Conservation (phyloP, 768 basidiomycete genomes). For the Termitomyces sp. region DNA sequence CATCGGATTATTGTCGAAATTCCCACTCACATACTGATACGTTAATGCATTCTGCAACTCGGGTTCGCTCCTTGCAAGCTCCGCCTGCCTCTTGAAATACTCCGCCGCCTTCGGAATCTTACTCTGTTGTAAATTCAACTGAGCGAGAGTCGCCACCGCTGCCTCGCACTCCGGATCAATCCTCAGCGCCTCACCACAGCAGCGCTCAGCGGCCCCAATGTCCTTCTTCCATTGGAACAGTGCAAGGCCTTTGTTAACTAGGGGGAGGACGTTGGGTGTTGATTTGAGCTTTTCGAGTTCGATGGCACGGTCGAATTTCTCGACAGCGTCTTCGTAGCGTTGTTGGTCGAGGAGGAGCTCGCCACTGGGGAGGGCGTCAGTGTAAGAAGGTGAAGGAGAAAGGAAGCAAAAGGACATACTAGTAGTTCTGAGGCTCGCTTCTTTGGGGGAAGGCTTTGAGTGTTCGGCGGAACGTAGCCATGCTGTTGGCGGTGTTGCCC, state of each 20-base stretch:
- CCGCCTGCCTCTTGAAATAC: conserved; percentile 80
- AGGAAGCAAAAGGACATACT: conserved; percentile 45
- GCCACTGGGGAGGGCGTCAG: conserved; percentile 46
- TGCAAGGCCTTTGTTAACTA: conserved; percentile 97
- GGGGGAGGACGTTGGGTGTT: conserved; percentile 79
- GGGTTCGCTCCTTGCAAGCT: conserved; percentile 85
- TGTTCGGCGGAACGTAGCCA: conserved; percentile 87
- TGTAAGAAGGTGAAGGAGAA: not conserved
- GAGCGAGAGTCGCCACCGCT: conserved; percentile 92
- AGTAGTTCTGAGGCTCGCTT: conserved; percentile 93
- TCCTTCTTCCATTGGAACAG: conserved; percentile 96
- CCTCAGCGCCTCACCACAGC: conserved; percentile 82
- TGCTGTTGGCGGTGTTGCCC: conserved; percentile 69
- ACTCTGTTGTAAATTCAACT: conserved; percentile 86
- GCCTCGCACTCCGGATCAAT: conserved; percentile 95
- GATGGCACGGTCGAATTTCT: conserved; percentile 89
- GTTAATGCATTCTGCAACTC: conserved; percentile 79
- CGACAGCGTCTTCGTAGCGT: conserved; percentile 80
- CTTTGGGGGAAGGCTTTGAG: conserved; percentile 79
- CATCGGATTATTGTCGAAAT: not conserved
- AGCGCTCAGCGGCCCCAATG: conserved; percentile 70
- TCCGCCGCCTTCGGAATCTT: conserved; percentile 81
- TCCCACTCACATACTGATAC: conserved; percentile 65
- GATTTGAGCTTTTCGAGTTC: conserved; percentile 79
- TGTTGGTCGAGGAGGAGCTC: conserved; percentile 92